Conservation (phyloP, 2,329 filamentous ascomycete genomes). For the Trichoderma gracile region DNA sequence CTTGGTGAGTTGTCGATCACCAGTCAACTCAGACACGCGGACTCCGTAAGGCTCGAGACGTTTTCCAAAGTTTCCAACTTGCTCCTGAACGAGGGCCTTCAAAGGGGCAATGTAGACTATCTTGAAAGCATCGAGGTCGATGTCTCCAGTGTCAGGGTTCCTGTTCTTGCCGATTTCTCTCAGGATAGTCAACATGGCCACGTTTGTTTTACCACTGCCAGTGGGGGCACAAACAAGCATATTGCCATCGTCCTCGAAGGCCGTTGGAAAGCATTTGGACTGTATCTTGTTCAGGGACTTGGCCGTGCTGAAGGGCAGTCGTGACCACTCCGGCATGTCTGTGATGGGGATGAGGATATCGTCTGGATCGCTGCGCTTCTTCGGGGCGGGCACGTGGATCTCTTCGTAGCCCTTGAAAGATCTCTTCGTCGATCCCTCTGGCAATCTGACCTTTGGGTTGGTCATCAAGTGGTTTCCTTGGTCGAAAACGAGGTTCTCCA, state of each 20-base stretch:
- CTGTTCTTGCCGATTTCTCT: conserved; percentile 96
- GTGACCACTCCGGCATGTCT: conserved; percentile 91
- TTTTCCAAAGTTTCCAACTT: conserved; percentile 96
- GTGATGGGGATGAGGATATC: conserved; percentile 82
- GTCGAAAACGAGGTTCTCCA: conserved; percentile 95
- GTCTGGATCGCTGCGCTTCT: conserved; percentile 77
- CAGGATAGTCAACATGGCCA: conserved; percentile 94
- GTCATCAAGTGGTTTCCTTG: conserved; percentile 99
- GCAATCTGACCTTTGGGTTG: conserved; percentile 92
- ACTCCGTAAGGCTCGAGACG: conserved; percentile 89
- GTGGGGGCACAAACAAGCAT: conserved; percentile 98
- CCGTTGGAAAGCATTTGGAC: conserved; percentile 86
- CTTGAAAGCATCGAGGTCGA: conserved; percentile 95
- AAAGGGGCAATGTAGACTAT: conserved; percentile 96
- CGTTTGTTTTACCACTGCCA: conserved; percentile 97
- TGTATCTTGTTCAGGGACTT: conserved; percentile 94
- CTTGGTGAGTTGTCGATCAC: conserved; percentile 96
- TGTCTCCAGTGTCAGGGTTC: conserved; percentile 84
- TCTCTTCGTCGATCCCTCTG: conserved; percentile 90
- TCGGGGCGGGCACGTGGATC: conserved; percentile 92
- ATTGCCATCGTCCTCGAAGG: conserved; percentile 92
- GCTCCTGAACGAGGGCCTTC: conserved; percentile 94
- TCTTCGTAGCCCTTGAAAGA: conserved; percentile 98
- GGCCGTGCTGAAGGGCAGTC: conserved; percentile 78
- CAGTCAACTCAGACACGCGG: conserved; percentile 90